phyloP scores from a whole-genome alignment of 1,139 yeast genomes.

The Hanseniaspora sp. region DNA sequence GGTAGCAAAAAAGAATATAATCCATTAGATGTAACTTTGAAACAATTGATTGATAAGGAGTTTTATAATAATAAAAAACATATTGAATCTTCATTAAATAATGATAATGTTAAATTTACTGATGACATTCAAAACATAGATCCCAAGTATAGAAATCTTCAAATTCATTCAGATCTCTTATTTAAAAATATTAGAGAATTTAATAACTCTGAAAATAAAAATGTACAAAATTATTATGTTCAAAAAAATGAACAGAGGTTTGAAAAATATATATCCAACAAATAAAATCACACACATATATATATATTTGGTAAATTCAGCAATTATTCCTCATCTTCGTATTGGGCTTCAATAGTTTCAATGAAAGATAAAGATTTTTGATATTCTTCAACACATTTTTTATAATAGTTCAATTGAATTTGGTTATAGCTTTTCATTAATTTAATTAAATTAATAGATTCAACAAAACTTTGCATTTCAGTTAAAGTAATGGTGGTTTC shows the following conservation, averaged over 20 bases:
- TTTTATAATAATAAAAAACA: background rate
- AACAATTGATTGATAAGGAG: conserved; percentile 1
- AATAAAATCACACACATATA: background rate
- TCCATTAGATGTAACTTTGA: background rate
- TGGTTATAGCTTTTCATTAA: conserved; percentile 51
- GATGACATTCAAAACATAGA: background rate
- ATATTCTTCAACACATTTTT: conserved; percentile 38
- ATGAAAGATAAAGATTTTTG: conserved; percentile 35
- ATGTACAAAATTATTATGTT: background rate
- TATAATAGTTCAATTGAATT: conserved; percentile 61
- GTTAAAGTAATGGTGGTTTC: conserved; percentile 69
- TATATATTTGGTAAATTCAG: background rate
- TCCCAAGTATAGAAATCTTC: background rate
- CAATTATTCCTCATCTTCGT: conserved; percentile 17
- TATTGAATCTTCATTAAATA: background rate
- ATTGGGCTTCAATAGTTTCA: conserved; percentile 22
- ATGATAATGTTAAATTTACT: background rate
- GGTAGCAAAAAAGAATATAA: background rate
- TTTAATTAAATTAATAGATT: conserved; percentile 52
- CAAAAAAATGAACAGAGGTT: background rate
- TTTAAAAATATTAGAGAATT: conserved; percentile 4
- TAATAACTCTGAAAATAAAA: background rate
- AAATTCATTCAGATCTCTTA: background rate
- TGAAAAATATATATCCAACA: background rate
- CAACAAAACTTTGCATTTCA: conserved; percentile 60